Base-by-base conservation (phyloP, 2,329 filamentous ascomycete genomes). In the Colletotrichum agaves region DNA sequence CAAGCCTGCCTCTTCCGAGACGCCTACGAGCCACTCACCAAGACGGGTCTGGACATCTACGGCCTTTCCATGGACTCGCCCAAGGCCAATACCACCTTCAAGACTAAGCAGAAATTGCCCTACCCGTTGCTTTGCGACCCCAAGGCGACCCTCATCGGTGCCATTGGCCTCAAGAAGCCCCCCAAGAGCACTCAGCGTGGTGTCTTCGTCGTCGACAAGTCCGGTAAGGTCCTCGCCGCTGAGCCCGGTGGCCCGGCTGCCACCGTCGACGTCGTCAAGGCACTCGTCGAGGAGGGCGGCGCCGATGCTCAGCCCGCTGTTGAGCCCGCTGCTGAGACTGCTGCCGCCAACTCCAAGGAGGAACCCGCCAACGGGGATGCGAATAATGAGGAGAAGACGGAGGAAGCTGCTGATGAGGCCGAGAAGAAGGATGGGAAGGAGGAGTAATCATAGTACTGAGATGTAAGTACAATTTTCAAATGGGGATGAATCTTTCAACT, bases 1-100 rank as follows among this genome's bases (percentile, higher is more conserved):
- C 96, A 99, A 85, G 96, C 87, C 70, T 98, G 94, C 81, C 85
- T 95, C 73, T 98, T 99, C 87, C 91, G 96, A 75, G 94, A 98
- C 84, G 86, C 89, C 23, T 93, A 97, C 81, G 82, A 85, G 52
- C 83, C 90, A 57, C 86, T 98, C 61, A 95, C 91, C 11, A 86
- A 89, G 31, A 91, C 88, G 62, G 95, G 95, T 8, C 88, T 97
- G 68, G 86, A 90, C 76, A 93, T 99, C 81, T 98, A 93, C 78
- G 96, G 96, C 63, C 89, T 99, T 57, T 97, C 93, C 70, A 88
- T 88, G 73, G 96, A 98, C 82, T 92, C 90, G 53, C 90, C 93
- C 74, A 97, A 96, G 82, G 89, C 93, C 74, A 99, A 99, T 83
- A 94, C 93, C 23, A 93, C 89, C 50, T 99, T 98, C 87, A 92